Percentiles rank a stretch among this genome's conserved stretches.
Evolutionary conservation across 1,139 yeast species (phyloP).

Genomic region (Candida freyschussii): DNA sequence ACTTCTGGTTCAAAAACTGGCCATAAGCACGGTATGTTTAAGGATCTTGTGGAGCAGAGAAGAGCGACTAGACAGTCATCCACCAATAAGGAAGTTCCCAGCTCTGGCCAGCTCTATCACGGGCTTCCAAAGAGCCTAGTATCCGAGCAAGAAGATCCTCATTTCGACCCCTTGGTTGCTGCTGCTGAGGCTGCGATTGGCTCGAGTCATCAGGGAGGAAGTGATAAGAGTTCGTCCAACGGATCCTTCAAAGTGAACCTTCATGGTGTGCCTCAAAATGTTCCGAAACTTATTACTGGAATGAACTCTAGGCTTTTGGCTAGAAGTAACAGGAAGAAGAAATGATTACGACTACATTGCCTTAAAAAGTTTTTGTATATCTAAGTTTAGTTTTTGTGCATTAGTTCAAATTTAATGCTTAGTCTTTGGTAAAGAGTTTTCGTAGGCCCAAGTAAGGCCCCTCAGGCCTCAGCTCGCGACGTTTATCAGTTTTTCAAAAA

Average conservation of each 20-base stretch:
- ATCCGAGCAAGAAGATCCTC: conserved; percentile 1
- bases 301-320: conserved; percentile 56
- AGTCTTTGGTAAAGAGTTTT: too few species aligned
- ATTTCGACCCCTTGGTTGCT: conserved; percentile 20
- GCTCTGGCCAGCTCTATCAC: conserved; percentile 23
- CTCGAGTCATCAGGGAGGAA: conserved; percentile 30
- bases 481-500: too few species aligned
- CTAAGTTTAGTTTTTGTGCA: too few species aligned
- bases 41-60: conserved; percentile 28
- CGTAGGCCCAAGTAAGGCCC: too few species aligned
- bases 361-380: too few species aligned
- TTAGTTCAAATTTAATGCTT: too few species aligned
- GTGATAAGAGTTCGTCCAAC: not conserved
- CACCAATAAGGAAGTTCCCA: conserved; percentile 15
- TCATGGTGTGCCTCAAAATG: conserved; percentile 2
- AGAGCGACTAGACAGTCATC: conserved; percentile 15
- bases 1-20: conserved; percentile 5
- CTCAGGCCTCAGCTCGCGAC: too few species aligned
- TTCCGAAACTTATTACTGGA: conserved; percentile 37
- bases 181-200: conserved; percentile 36
- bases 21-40: conserved; percentile 28
- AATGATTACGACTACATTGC: too few species aligned
- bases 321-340: conserved; percentile 29
- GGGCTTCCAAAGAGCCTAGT: conserved; percentile 29
- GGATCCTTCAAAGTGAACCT: conserved; percentile 1